Conservation (phyloP, 176 grass and related monocot species). For the Musa schizocarpa region DNA sequence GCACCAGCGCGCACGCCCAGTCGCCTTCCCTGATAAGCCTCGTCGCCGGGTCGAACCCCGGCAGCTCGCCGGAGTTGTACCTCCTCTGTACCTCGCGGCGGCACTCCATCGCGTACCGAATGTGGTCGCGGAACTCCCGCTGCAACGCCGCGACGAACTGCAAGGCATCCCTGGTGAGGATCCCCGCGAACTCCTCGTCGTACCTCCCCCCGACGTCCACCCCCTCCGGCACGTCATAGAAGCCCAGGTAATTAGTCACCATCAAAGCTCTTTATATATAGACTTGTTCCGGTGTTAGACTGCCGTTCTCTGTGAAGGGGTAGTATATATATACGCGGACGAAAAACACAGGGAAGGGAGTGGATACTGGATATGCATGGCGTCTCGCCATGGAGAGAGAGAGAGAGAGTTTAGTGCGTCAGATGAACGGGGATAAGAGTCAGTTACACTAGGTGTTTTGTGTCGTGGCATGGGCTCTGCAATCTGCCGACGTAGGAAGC, state of each 20-base stretch:
- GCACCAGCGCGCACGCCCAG: constrained; percentile 55
- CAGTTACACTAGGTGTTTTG: too few relatives aligned
- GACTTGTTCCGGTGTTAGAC: too few relatives aligned
- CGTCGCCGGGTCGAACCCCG: constrained; percentile 66
- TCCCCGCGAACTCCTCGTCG: constrained; percentile 46
- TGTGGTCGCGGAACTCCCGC: constrained; percentile 59
- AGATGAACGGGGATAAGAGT: too few relatives aligned
- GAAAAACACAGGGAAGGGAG: too few relatives aligned
- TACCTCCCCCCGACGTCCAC: constrained; percentile 76
- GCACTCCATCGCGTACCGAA: constrained; percentile 64
- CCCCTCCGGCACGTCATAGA: constrained; percentile 69
- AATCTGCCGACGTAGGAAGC: too few relatives aligned
- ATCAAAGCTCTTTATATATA: not conserved
- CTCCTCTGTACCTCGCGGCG: constrained; percentile 49
- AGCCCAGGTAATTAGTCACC: constrained; percentile 4
- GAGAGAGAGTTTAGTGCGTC: too few relatives aligned
- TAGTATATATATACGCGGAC: too few relatives aligned
- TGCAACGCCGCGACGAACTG: constrained; percentile 56
- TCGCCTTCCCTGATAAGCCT: constrained; percentile 39
- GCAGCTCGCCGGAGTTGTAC: constrained; percentile 60
- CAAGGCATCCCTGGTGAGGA: constrained; percentile 69
- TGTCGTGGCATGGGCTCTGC: too few relatives aligned
- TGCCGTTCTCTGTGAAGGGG: too few relatives aligned
- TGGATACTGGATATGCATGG: too few relatives aligned
- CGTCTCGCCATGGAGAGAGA: too few relatives aligned